A percentile compares a stretch with the other conserved stretches of the same genome.
Conservation (phyloP, 495 filamentous ascomycete species). For the Poronia punctata region DNA sequence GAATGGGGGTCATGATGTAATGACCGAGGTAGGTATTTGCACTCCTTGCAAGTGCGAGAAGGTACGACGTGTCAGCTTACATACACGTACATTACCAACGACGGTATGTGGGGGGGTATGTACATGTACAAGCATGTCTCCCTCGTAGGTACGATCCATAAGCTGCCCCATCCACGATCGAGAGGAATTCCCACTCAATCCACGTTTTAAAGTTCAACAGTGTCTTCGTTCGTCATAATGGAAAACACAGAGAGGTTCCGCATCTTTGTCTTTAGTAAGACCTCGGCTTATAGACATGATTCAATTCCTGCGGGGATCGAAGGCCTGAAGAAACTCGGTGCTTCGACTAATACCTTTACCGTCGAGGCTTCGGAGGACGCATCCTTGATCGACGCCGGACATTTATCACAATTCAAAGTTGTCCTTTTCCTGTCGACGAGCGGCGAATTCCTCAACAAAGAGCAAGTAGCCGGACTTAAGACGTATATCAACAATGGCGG, state of each 20-base stretch:
- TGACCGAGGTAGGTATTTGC: too few relatives aligned
- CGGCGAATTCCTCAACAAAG: conserved; percentile 26
- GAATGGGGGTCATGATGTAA: too few relatives aligned
- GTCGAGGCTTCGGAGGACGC: conserved; percentile 26
- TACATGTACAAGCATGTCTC: too few relatives aligned
- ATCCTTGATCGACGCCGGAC: conserved; percentile 17
- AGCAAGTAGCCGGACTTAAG: conserved; percentile 23
- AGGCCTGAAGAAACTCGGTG: conserved; percentile 19
- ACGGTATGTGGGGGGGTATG: too few relatives aligned
- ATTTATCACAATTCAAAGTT: conserved; percentile 23
- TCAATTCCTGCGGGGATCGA: conserved; percentile 29
- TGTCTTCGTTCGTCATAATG: background rate
- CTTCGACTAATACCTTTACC: conserved; percentile 14
- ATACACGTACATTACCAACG: too few relatives aligned
- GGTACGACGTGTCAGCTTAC: too few relatives aligned
- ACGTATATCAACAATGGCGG: conserved; percentile 25
- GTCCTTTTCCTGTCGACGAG: conserved; percentile 31
- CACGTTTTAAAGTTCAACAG: background rate
- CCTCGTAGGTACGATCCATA: too few relatives aligned
- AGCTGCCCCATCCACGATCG: too few relatives aligned
- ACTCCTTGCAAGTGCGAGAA: too few relatives aligned
- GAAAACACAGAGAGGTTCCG: conserved; percentile 1
- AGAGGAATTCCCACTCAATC: too few relatives aligned
- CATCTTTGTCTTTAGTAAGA: conserved; percentile 31
- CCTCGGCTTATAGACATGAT: conserved; percentile 27